A percentile compares a stretch with the other conserved stretches of the same genome.
phyloP scores from a whole-genome alignment of 495 filamentous ascomycete genomes.

The Penicillium daleae region DNA sequence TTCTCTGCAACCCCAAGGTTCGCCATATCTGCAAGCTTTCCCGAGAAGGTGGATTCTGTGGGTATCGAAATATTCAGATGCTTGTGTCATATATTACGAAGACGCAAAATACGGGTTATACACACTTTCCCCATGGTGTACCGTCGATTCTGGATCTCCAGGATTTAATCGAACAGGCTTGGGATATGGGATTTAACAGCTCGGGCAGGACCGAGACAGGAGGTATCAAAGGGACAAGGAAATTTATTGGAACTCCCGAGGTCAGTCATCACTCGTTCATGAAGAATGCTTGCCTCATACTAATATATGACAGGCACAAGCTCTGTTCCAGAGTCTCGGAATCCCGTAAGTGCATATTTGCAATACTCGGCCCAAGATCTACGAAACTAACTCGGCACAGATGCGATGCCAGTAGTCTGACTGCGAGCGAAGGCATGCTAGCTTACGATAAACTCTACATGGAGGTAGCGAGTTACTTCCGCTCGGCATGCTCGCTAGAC shows the following conservation, averaged over 20 bases:
- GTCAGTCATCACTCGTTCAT: conserved; percentile 43
- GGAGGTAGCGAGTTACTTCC: conserved; percentile 76
- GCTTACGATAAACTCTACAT: conserved; percentile 63
- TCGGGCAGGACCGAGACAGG: conserved; percentile 80
- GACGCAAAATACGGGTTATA: conserved; percentile 56
- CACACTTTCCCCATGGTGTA: conserved; percentile 61
- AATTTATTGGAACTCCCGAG: conserved; percentile 96
- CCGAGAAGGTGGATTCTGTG: conserved; percentile 89
- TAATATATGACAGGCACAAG: conserved; percentile 64
- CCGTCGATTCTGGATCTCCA: conserved; percentile 85
- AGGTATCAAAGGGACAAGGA: conserved; percentile 83
- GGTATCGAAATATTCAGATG: conserved; percentile 98
- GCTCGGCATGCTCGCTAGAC: conserved; percentile 45
- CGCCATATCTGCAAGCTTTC: conserved; percentile 82
- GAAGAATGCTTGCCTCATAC: not conserved
- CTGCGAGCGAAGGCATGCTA: conserved; percentile 37
- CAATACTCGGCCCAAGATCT: not conserved
- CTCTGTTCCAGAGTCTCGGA: conserved; percentile 69
- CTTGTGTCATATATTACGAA: conserved; percentile 75
- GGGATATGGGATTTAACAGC: conserved; percentile 83
- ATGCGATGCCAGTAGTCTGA: conserved; percentile 57
- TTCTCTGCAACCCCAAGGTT: conserved; percentile 75
- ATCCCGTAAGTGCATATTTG: conserved; percentile 58
- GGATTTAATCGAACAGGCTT: conserved; percentile 86
- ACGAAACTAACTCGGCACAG: conserved; percentile 30